Evolutionary conservation across 2,329 filamentous ascomycete species (phyloP).

Genomic region (Penicillium polonicum): DNA sequence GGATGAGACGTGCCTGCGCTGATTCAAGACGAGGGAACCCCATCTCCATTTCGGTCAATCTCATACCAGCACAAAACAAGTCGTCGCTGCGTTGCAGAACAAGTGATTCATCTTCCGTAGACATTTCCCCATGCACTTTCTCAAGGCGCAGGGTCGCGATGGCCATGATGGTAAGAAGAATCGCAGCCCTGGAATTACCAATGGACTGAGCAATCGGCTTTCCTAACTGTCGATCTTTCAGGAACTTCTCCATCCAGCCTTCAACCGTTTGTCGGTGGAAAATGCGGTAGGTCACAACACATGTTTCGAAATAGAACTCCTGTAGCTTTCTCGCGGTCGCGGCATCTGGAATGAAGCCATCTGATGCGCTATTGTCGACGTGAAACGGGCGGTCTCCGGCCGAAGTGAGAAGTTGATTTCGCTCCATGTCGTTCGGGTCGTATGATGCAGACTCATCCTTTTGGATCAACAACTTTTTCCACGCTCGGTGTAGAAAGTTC

Average conservation of each 20-base stretch:
- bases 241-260: conserved; percentile 11
- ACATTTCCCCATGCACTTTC: background rate
- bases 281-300: conserved; percentile 19
- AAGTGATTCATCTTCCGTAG: background rate
- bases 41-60: conserved; percentile 37
- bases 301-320: conserved; percentile 15
- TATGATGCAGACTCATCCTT: conserved; percentile 2
- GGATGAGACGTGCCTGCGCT: conserved; percentile 44
- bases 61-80: conserved; percentile 28
- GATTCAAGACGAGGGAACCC: conserved; percentile 42
- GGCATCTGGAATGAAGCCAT: conserved; percentile 19
- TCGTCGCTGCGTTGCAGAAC: conserved; percentile 8
- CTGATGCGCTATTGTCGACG: conserved; percentile 40
- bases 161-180: conserved; percentile 50
- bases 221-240: conserved; percentile 4
- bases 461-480: conserved; percentile 15
- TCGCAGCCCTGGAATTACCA: conserved; percentile 45
- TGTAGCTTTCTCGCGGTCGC: conserved; percentile 1
- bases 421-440: conserved; percentile 3
- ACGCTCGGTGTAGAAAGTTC: conserved; percentile 22
- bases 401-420: conserved; percentile 15
- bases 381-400: conserved; percentile 45
- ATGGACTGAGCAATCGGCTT: conserved; percentile 37
- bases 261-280: conserved; percentile 14
- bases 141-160: conserved; percentile 50